Evolutionary conservation across 2,329 filamentous ascomycete genomes (phyloP).

Genomic region (Diaporthe helianthi): DNA sequence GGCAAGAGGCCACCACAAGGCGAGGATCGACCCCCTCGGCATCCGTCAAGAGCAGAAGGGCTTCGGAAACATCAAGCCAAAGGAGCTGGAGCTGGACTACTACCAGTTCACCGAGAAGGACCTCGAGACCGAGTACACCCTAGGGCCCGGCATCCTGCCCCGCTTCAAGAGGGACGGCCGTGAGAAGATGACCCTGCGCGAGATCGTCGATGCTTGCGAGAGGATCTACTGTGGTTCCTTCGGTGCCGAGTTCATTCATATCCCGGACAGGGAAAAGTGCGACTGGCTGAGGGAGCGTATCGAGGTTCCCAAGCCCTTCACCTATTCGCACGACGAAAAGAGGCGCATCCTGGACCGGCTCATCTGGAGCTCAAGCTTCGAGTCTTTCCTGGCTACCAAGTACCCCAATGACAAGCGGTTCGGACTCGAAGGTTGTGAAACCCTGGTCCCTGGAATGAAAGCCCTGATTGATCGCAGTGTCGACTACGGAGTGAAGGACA

Average conservation of each 20-base stretch:
- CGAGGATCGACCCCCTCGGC: constrained; percentile 93
- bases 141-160: constrained; percentile 94
- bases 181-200: constrained; percentile 95
- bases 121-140: constrained; percentile 86
- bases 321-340: constrained; percentile 98
- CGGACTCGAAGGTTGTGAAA: constrained; percentile 96
- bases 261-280: constrained; percentile 95
- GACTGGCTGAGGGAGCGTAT: constrained; percentile 97
- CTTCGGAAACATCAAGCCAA: constrained; percentile 86
- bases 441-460: constrained; percentile 98
- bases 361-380: constrained; percentile 98
- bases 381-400: constrained; percentile 93
- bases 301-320: constrained; percentile 93
- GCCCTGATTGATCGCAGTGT: constrained; percentile 97
- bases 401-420: constrained; percentile 99
- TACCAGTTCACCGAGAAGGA: constrained; percentile 97
- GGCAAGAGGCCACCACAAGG: constrained; percentile 97
- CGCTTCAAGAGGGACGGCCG: constrained; percentile 88
- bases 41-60: constrained; percentile 86
- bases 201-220: constrained; percentile 93
- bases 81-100: constrained; percentile 90
- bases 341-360: constrained; percentile 94
- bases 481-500: constrained; percentile 98
- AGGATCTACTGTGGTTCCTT: constrained; percentile 97
- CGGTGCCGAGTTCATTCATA: constrained; percentile 98